Evolutionary conservation across 495 filamentous ascomycete species (phyloP), one percentile per base, ranked within the genome.

Genomic region (Xylaria flabelliformis): DNA sequence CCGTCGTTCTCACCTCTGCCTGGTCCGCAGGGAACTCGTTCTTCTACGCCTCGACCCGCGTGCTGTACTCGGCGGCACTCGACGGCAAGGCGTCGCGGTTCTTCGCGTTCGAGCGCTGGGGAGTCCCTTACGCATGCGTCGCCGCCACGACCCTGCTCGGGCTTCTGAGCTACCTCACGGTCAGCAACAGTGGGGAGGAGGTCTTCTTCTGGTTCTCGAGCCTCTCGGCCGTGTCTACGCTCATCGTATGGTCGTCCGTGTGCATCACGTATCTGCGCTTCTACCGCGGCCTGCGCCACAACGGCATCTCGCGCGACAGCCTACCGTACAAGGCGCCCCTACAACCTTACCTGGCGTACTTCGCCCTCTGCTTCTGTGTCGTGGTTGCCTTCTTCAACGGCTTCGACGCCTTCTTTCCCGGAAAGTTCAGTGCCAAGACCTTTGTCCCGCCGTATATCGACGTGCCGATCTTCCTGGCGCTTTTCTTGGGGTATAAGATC

Each of bases 21-120:
- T 87, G 88, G 74, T 92, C 90, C 5, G 87, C 90, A 0, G 91
- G 87, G 26, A 93, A 93, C 75, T 89, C 90, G 1, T 91, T 90
- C 82, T 83, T 93, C 64, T 93, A 91, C 82, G 89, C 88, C 64
- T 91, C 89, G 9, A 91, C 89, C 0, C 86, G 91, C 24, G 90
- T 88, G 68, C 82, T 93, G 1, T 89, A 90, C 72, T 84, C 86
- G 5, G 82, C 90, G 7, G 89, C 90, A 0, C 51, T 79, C 12
- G 78, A 90, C 63, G 85, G 89, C 5, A 87, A 88, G 34, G 90
- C 90, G 0, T 90, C 91, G 0, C 79, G 76, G 1, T 73, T 91
- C 70, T 82, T 92, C 42, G 81, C 74, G 53, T 88, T 85, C 69
- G 84, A 85, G 71, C 85, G 82, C 73, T 78, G 77, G 74, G 89